A percentile compares a stretch with the other conserved stretches of the same genome.
Evolutionary conservation across 345 rosid genomes (phyloP).

Genomic region (Boechera stricta): DNA sequence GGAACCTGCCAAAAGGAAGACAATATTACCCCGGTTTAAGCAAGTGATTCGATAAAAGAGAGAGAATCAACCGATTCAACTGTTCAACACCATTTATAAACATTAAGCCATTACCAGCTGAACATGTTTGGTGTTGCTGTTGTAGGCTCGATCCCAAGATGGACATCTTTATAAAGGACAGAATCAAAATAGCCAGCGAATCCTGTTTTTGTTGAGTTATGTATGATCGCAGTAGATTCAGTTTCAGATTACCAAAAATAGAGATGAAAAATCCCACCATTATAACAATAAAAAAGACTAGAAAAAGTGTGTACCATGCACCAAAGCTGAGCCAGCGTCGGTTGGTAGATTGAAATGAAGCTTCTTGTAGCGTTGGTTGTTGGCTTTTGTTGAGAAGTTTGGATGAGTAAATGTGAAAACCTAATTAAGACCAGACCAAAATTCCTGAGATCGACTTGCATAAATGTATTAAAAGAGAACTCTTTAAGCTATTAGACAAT

Average conservation of each 20-base stretch:
- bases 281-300: not conserved
- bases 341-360: conserved; percentile 71
- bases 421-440: conserved; percentile 46
- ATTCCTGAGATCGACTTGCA: conserved; percentile 11
- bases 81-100: not conserved
- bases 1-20: conserved; percentile 63
- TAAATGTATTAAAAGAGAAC: conserved; percentile 12
- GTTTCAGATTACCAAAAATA: conserved; percentile 14
- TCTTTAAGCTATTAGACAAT: not conserved
- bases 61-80: not conserved
- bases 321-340: conserved; percentile 82
- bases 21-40: not conserved
- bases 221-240: conserved; percentile 19
- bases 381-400: conserved; percentile 56
- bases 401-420: conserved; percentile 96
- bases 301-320: conserved; percentile 68
- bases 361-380: conserved; percentile 82
- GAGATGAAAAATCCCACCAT: not conserved
- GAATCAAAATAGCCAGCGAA: conserved; percentile 98
- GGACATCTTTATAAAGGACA: conserved; percentile 86
- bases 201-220: conserved; percentile 53
- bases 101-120: conserved; percentile 74
- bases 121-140: conserved; percentile 97
- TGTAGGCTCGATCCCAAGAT: conserved; percentile 95
- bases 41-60: not conserved